Base-by-base conservation (phyloP, 2,329 filamentous ascomycete genomes). In the Colletotrichum sp. region DNA sequence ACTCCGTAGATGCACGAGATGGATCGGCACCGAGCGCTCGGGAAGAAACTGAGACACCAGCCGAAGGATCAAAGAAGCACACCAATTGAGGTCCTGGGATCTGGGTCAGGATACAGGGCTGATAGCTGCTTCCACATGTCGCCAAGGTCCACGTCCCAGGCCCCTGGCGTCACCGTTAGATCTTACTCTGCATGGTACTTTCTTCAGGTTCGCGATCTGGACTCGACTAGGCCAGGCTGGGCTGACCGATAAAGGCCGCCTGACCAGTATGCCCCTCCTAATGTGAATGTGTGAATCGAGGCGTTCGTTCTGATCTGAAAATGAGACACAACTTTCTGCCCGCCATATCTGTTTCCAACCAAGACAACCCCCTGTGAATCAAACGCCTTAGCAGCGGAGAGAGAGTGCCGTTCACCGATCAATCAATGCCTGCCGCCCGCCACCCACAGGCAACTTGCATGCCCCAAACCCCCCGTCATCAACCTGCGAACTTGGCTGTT, bases 21-120 rank as follows among this genome's bases (percentile, higher is more conserved):
- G 55, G 18, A 58, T 34, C 21, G 55, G 36, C 52, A 56, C 55
- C 69, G 28, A 68, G 56, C 48, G 26, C 38, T 36, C 55, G 32
- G 63, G 56, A 68, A 34, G 12, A 48, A 67, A 64, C 69, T 64
- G 56, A 68, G 69, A 75, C 73, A 75, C 58, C 34, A 63, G 21
- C 69, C 61, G 30, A 63, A 43, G 69, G 38, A 52, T 52, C 43
- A 52, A 52, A 52, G 43, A 73, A 72, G 52, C 56, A 24, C 56
- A 52, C 32, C 69, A 75, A 64, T 58, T 58, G 38, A 28, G 36
- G 26, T 52, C 32, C 28, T 58, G 28, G 58, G 36, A 43, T 63
- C 63, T 56, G 56, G 73, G 7, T 64, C 63, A 52, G 36, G 34
- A 66, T 63, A 68, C 73, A 75, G 73, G 73, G 73, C 69, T 75